Base-by-base conservation (phyloP, 805 yeast species). In the Teunomyces panamensis region DNA sequence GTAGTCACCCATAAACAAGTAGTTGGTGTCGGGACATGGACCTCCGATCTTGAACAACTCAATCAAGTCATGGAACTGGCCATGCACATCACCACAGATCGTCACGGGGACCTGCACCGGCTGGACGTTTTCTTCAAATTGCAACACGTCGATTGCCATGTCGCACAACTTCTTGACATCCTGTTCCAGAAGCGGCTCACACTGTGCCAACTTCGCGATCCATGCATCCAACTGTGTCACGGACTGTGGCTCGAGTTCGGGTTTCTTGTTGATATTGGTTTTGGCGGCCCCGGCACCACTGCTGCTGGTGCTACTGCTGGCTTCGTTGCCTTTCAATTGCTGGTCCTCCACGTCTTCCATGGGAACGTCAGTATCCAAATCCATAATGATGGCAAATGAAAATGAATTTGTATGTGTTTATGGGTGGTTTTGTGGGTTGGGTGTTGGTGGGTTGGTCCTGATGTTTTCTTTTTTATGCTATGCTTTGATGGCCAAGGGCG, bases 81-180 rank as follows among this genome's bases (percentile, higher is more conserved):
- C 97, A 64, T 90, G 97, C 46, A 90, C 92, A 68, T 90, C 97
- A 56, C 97, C 97, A 74, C 97, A 92, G 55, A 91, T 90, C 14
- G 98, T 92, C 30, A 94, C 98, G 4, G 99, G 99, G 7, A 90
- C 92, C 53, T 81, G 83, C 42, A 92, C 97, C 1, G 96, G 96
- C 71, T 92, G 97, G 44, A 92, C 96, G 64, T 94, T 92, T 58
- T 88, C 91, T 72, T 91, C 97, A 57, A 83, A 85, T 65, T 89
- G 95, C 59, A 91, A 73, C 30, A 90, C 94, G 56, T 91, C 97
- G 50, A 86, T 83, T 20, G 96, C 97, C 94, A 88, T 87, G 54
- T 83, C 86, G 63, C 97, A 90, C 53, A 90, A 72, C 58, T 79
- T 77, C 55, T 82, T 82, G 20, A 91, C 95, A 51, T 88, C 90